These are phyloP conservation scores for Inga oerstediana DNA, from an alignment of 306 rosid species.

Conservation along the genomic window DNA sequence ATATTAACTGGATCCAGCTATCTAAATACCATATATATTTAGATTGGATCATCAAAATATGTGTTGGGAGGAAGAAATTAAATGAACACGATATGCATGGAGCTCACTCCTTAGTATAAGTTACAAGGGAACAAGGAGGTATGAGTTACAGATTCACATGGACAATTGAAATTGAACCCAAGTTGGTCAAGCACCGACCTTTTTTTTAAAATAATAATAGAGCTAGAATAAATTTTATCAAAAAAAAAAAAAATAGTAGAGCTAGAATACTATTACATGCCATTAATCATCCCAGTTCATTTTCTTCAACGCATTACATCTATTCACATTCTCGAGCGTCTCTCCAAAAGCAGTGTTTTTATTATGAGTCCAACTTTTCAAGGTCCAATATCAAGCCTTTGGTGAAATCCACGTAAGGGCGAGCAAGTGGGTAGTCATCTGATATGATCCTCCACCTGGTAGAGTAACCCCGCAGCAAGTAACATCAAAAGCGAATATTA, in stretches of 20 bases:
- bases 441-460: constrained; percentile 65
- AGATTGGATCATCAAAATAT: background rate
- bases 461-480: background rate
- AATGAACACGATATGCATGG: background rate
- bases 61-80: no score
- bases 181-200: background rate
- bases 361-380: constrained; percentile 32
- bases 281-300: background rate
- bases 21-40: background rate
- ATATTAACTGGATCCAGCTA: background rate
- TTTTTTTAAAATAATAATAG: background rate
- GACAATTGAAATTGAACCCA: background rate
- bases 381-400: constrained; percentile 61
- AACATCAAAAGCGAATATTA: background rate
- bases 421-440: constrained; percentile 73
- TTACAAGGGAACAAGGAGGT: background rate
- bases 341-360: constrained; percentile 2
- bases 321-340: background rate
- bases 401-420: constrained; percentile 69
- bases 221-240: background rate
- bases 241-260: background rate
- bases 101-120: background rate
- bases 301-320: no score
- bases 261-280: background rate
- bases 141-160: background rate